These are phyloP conservation scores for Coprinopsis cinerea DNA, from an alignment of 768 basidiomycete species.

Conservation along the genomic window DNA sequence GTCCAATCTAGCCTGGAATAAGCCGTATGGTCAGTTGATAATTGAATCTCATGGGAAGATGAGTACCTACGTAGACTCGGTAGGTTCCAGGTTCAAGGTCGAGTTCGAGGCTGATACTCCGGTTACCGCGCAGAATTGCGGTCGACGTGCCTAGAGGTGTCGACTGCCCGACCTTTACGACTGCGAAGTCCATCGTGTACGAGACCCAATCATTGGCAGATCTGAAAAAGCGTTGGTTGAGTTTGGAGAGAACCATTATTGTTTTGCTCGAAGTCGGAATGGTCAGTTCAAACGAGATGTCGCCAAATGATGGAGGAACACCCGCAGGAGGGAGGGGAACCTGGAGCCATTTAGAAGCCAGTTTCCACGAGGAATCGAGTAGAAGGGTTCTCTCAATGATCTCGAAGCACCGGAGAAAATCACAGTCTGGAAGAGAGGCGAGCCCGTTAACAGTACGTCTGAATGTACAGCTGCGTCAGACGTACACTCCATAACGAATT, in stretches of 20 bases:
- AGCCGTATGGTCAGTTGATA: not conserved
- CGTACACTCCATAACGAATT: conserved; percentile 27
- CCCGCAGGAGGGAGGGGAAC: conserved; percentile 27
- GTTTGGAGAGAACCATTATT: conserved; percentile 39
- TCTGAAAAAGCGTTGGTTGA: conserved; percentile 38
- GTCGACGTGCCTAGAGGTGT: not conserved
- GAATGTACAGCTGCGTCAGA: not conserved
- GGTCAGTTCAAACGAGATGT: conserved; percentile 35
- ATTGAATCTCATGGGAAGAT: not conserved
- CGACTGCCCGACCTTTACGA: conserved; percentile 33
- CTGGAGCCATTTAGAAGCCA: conserved; percentile 37
- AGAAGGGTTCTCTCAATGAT: conserved; percentile 33
- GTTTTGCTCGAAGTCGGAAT: conserved; percentile 10
- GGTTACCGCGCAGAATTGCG: not conserved
- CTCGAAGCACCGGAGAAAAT: conserved; percentile 34
- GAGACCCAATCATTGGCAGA: conserved; percentile 27
- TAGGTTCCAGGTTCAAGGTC: not conserved
- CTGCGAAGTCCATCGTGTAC: conserved; percentile 38
- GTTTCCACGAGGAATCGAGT: conserved; percentile 37
- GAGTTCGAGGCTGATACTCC: not conserved
- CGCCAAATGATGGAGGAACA: conserved; percentile 40
- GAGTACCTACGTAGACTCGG: not conserved
- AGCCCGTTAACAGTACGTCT: not conserved
- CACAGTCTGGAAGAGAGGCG: conserved; percentile 19
- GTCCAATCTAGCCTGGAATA: not conserved